These are phyloP conservation scores for Nematocida sp. DNA, from an alignment of 371 early-diverging fungal genomes.

Conservation along the genomic window DNA sequence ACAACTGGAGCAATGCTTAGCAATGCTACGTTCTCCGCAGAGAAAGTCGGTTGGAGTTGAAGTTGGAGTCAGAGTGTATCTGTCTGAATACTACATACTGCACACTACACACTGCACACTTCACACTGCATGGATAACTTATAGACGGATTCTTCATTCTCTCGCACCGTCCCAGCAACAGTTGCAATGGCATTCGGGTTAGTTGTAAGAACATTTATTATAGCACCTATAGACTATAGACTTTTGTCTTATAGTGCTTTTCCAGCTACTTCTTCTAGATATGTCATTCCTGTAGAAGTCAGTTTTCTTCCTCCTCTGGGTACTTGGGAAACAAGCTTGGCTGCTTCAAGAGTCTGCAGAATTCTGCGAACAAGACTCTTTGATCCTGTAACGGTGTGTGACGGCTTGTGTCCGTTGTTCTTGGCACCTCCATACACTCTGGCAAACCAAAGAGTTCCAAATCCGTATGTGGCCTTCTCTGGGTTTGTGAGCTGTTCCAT, in stretches of 20 bases:
- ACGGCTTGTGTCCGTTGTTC: slow-evolving; percentile 54
- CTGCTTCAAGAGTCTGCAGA: slow-evolving; percentile 22
- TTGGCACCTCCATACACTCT: slow-evolving; percentile 44
- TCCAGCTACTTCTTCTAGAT: slow-evolving; percentile 21
- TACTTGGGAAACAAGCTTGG: slow-evolving; percentile 16
- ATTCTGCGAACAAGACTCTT: slow-evolving; percentile 48
- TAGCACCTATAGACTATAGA: too few species aligned
- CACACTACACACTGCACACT: too few species aligned
- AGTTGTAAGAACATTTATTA: too few species aligned
- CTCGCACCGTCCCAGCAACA: too few species aligned
- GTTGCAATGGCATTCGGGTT: neutral
- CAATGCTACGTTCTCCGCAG: too few species aligned
- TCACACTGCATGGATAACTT: too few species aligned
- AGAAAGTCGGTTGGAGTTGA: too few species aligned
- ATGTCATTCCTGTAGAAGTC: slow-evolving; percentile 7
- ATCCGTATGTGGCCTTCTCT: slow-evolving; percentile 35
- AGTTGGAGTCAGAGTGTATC: too few species aligned
- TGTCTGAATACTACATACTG: too few species aligned
- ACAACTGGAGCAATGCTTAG: too few species aligned
- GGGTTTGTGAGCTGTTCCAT: slow-evolving; percentile 45
- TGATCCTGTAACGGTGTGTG: slow-evolving; percentile 49
- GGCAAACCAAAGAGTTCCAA: slow-evolving; percentile 48
- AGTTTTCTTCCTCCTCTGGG: slow-evolving; percentile 42
- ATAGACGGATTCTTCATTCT: too few species aligned
- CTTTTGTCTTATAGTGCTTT: slow-evolving; percentile 16